phyloP scores from a whole-genome alignment of 805 yeast species.

The Clavispora carvajalis region DNA sequence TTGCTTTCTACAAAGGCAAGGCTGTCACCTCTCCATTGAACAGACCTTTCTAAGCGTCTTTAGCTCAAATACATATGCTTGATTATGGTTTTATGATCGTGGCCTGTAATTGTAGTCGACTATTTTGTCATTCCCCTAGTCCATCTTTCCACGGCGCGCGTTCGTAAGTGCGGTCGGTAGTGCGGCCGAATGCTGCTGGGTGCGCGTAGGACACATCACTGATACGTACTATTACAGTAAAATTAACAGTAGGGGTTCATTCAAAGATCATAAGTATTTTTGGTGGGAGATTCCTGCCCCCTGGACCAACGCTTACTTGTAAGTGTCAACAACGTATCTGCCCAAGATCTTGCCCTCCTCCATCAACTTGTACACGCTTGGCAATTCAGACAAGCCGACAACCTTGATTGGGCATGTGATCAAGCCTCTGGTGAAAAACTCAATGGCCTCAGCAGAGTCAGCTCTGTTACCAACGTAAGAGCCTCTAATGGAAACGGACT shows the following conservation, averaged over 20 bases:
- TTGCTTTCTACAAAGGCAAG: slow-evolving; percentile 78
- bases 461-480: slow-evolving; percentile 88
- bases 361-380: slow-evolving; percentile 70
- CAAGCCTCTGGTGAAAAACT: slow-evolving; percentile 67
- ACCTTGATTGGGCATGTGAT: slow-evolving; percentile 70
- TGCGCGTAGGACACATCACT: no score
- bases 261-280: neutral
- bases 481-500: slow-evolving; percentile 67
- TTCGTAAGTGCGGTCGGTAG: no score
- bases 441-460: slow-evolving; percentile 77
- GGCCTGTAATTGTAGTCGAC: no score
- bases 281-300: neutral
- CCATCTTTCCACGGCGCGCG: no score
- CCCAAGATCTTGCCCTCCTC: slow-evolving; percentile 81
- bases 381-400: slow-evolving; percentile 69
- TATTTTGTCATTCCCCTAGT: no score
- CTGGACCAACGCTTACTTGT: slow-evolving; percentile 12
- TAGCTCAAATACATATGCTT: neutral
- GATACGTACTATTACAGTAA: neutral
- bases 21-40: slow-evolving; percentile 69
- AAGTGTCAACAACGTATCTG: slow-evolving; percentile 80
- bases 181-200: no score
- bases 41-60: slow-evolving; percentile 56
- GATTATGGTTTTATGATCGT: no score
- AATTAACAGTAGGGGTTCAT: neutral